These are phyloP conservation scores for Bolboschoenoplectus hybrid DNA, from an alignment of 202 grass and related monocot genomes.

Conservation along the genomic window DNA sequence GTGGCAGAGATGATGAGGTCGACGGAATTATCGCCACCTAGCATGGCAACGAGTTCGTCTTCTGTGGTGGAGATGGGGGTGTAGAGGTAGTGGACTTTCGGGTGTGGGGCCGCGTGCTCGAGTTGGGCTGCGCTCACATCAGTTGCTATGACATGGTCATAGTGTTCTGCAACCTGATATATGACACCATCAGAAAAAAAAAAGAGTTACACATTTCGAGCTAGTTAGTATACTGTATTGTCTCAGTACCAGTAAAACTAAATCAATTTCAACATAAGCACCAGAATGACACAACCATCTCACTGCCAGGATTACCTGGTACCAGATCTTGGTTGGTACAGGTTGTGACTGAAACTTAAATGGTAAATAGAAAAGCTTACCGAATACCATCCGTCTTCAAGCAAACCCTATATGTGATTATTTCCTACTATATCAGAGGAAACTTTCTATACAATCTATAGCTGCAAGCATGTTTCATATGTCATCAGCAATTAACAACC, in stretches of 20 bases:
- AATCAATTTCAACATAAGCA: background rate
- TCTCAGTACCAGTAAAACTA: background rate
- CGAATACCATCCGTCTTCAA: too few species aligned
- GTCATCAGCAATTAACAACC: background rate
- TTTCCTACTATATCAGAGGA: too few species aligned
- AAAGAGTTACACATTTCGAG: background rate
- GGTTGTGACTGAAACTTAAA: conserved; percentile 11
- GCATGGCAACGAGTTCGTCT: conserved; percentile 58
- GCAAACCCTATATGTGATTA: too few species aligned
- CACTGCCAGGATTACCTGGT: background rate
- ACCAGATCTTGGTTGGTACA: background rate
- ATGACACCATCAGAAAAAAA: background rate
- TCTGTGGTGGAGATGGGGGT: conserved; percentile 59
- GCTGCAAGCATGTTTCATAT: background rate
- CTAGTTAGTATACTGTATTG: background rate
- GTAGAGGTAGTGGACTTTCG: conserved; percentile 63
- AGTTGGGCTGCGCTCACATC: conserved; percentile 69
- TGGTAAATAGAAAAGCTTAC: background rate
- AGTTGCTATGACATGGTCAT: conserved; percentile 68
- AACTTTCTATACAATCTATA: background rate
- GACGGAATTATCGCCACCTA: conserved; percentile 67
- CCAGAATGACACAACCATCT: background rate
- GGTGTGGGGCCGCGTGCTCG: conserved; percentile 48
- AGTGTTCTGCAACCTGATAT: conserved; percentile 66
- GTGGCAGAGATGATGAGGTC: conserved; percentile 64